Evolutionary conservation across 108 stramenopile genomes (phyloP), one percentile per base, ranked within the genome.

Genomic region (Chaetoceros tenuissimus): DNA sequence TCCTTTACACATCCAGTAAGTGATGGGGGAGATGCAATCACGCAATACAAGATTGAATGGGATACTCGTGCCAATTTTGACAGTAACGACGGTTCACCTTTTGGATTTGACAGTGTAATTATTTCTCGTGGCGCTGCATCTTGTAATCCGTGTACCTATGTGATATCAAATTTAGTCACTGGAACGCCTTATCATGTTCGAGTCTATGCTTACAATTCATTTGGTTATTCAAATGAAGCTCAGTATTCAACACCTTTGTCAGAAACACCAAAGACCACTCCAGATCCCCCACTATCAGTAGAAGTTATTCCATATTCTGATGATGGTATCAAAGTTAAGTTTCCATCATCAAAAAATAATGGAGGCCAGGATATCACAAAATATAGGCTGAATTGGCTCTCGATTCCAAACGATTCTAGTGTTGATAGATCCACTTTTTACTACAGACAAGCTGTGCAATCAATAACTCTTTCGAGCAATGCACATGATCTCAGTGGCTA

Each of bases 31-130:
- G 68, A 76, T 13, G 48, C 67, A 21, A 65, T 92, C 3, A 59
- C 71, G 22, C 72, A 79, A 13, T 92, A 89, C 60, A 59, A 72
- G n/a, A 65, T 92, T 17, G 91, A 92, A 67, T 92, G 91, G 91
- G 85, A 87, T 50, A 82, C 74, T 3, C 53, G 63, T 26, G 51
- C 71, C 0, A 57, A 62, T 31, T 89, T 92, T 52, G 75, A 77
- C 50, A 79, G 79, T 28, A 31, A 53, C 25, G 45, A 69, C 22
- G 73, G 75, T n/a, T 63, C 78, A 17, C 78, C 82, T 24, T 58
- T 83, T 7, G 85, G 82, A 10, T 67, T 71, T 5, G 53, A 83
- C 64, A 69, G 71, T 25, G 67, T 72, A 21, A n/a, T 79, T 8
- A 51, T 78, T 16, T 46, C 74, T 8, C 59, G 61, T 54, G 58